phyloP scores from a whole-genome alignment of 495 filamentous ascomycete genomes.

The Bacidia gigantensis region DNA sequence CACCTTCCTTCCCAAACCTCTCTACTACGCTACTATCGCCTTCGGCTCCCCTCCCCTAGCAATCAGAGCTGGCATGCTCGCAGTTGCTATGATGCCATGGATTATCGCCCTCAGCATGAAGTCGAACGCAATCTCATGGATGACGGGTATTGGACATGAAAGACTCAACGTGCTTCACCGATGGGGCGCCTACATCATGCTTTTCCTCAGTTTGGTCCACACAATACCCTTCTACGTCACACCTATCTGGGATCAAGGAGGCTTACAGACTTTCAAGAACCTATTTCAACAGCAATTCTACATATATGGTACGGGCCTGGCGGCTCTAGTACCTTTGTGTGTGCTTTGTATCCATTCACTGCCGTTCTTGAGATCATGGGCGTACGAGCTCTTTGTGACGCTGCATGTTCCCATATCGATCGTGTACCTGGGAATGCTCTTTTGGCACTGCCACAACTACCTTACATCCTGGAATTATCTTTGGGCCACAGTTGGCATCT shows the following conservation, averaged over 20 bases:
- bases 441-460: conserved; percentile 94
- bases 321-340: conserved; percentile 65
- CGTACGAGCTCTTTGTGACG: conserved; percentile 75
- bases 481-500: conserved; percentile 68
- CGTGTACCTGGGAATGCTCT: conserved; percentile 69
- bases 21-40: conserved; percentile 69
- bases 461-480: conserved; percentile 86
- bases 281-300: conserved; percentile 50
- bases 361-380: conserved; percentile 44
- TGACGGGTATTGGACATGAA: conserved; percentile 88
- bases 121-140: conserved; percentile 67
- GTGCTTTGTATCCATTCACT: conserved; percentile 78
- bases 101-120: conserved; percentile 84
- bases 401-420: conserved; percentile 72
- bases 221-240: conserved; percentile 81
- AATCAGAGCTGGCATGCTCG: conserved; percentile 83
- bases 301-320: conserved; percentile 80
- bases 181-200: conserved; percentile 79
- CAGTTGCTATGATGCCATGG: conserved; percentile 89
- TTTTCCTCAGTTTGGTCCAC: conserved; percentile 72
- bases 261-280: conserved; percentile 46
- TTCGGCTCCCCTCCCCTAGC: conserved; percentile 83
- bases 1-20: conserved; percentile 67
- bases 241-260: conserved; percentile 68
- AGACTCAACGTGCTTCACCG: conserved; percentile 85